Evolutionary conservation across 2,329 filamentous ascomycete genomes (phyloP).

Genomic region (Fusarium mangiferae): DNA sequence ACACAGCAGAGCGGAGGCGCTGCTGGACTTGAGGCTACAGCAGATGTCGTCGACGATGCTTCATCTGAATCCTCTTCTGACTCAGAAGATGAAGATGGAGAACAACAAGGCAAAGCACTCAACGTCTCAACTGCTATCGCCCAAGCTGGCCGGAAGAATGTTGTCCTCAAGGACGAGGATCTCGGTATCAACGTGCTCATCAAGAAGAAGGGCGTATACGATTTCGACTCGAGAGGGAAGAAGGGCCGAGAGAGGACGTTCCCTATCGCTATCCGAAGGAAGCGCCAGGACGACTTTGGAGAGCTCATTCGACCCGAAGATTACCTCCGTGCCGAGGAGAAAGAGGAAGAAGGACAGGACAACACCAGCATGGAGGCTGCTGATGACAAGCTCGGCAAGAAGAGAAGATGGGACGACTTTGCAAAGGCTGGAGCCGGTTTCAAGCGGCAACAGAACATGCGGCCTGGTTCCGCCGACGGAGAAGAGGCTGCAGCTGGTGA

Average conservation of each 20-base stretch:
- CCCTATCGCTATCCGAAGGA: constrained; percentile 82
- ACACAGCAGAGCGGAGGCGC: constrained; percentile 78
- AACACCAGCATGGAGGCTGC: constrained; percentile 49
- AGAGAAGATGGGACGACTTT: constrained; percentile 89
- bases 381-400: constrained; percentile 81
- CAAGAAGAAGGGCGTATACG: constrained; percentile 88
- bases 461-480: constrained; percentile 57
- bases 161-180: constrained; percentile 88
- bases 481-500: constrained; percentile 51
- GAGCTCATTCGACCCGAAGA: constrained; percentile 95
- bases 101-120: constrained; percentile 90
- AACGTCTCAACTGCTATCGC: constrained; percentile 88
- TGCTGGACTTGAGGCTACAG: constrained; percentile 73
- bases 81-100: constrained; percentile 88
- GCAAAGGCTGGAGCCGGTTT: constrained; percentile 50
- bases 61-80: constrained; percentile 87
- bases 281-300: constrained; percentile 89
- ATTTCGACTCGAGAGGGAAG: constrained; percentile 91
- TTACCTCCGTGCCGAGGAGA: constrained; percentile 91
- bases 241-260: constrained; percentile 94
- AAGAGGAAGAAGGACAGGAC: constrained; percentile 77
- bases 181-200: constrained; percentile 91
- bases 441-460: constrained; percentile 68
- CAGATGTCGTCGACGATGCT: constrained; percentile 82
- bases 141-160: constrained; percentile 85